A percentile compares a stretch with the other conserved stretches of the same genome.
Conservation (phyloP, 305 asterid species). For the Fraxinus greggii region DNA sequence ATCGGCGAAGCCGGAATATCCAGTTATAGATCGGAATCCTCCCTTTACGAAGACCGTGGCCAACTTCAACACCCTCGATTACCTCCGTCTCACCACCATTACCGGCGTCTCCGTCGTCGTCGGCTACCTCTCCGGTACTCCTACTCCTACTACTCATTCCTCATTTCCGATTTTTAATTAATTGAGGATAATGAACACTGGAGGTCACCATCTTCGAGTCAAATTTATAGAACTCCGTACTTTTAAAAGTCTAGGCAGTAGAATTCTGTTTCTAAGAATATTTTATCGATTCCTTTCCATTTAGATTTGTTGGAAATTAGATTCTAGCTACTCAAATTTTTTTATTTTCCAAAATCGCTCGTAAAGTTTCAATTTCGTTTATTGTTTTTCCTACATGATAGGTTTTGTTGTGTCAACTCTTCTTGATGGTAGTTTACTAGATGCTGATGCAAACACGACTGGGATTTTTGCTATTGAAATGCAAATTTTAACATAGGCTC, state of each 20-base stretch:
- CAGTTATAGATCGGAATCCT: constrained; percentile 85
- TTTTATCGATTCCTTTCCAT: neutral
- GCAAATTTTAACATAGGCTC: neutral
- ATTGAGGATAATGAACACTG: neutral
- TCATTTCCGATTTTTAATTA: neutral
- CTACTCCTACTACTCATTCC: neutral
- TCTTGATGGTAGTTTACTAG: neutral
- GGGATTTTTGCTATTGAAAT: neutral
- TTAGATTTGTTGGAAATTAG: neutral
- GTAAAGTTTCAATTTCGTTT: neutral
- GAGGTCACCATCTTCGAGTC: neutral
- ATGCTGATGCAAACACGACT: neutral
- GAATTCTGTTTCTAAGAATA: neutral
- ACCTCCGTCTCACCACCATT: constrained; percentile 81
- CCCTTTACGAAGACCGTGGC: constrained; percentile 75
- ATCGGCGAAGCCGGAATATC: constrained; percentile 76
- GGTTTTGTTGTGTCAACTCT: neutral
- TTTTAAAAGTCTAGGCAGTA: neutral
- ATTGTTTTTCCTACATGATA: neutral
- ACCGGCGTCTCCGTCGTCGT: constrained; percentile 83
- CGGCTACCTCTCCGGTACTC: constrained; percentile 58
- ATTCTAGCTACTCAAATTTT: neutral
- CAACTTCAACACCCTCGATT: constrained; percentile 50
- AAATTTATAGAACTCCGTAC: too few species aligned
- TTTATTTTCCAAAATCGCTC: neutral